phyloP scores from a whole-genome alignment of 106 monocot genomes.

The Allium sativum region DNA sequence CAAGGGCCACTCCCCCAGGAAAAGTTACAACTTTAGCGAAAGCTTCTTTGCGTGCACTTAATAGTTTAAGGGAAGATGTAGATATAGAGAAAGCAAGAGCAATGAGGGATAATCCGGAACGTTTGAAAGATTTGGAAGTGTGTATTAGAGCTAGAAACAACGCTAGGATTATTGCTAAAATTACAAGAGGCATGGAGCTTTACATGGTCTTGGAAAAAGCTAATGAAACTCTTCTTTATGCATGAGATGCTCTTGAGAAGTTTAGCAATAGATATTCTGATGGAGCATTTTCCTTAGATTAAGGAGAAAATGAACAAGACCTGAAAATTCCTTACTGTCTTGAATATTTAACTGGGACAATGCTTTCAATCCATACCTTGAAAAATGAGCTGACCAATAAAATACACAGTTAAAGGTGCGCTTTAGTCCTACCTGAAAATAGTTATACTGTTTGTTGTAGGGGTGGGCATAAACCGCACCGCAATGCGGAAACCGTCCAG shows the following conservation, averaged over 20 bases:
- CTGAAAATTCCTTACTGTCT: too few species aligned
- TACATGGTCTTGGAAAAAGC: slow-evolving; percentile 91
- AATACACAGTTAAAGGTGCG: too few species aligned
- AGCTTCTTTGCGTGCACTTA: slow-evolving; percentile 78
- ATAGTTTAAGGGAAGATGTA: slow-evolving; percentile 76
- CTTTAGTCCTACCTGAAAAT: too few species aligned
- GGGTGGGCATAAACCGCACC: too few species aligned
- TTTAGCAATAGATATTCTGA: slow-evolving; percentile 42
- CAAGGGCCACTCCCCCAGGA: slow-evolving; percentile 80
- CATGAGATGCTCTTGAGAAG: slow-evolving; percentile 84
- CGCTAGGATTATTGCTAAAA: slow-evolving; percentile 85
- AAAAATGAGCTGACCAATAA: too few species aligned
- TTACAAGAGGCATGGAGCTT: slow-evolving; percentile 72
- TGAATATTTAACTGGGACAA: too few species aligned
- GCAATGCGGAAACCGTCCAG: too few species aligned
- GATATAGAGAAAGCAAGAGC: slow-evolving; percentile 70
- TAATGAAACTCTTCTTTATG: slow-evolving; percentile 86
- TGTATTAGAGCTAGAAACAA: slow-evolving; percentile 84
- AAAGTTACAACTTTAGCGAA: slow-evolving; percentile 89
- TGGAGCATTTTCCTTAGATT: slow-evolving; percentile 6
- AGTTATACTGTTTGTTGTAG: too few species aligned
- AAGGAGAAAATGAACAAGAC: not conserved
- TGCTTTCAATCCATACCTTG: too few species aligned
- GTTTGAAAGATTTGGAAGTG: slow-evolving; percentile 69
- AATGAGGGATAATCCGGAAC: slow-evolving; percentile 30